Percentiles rank a stretch among this genome's conserved stretches.
Evolutionary conservation across 441 rosid species (phyloP).

Genomic region (Erodium trifolium): DNA sequence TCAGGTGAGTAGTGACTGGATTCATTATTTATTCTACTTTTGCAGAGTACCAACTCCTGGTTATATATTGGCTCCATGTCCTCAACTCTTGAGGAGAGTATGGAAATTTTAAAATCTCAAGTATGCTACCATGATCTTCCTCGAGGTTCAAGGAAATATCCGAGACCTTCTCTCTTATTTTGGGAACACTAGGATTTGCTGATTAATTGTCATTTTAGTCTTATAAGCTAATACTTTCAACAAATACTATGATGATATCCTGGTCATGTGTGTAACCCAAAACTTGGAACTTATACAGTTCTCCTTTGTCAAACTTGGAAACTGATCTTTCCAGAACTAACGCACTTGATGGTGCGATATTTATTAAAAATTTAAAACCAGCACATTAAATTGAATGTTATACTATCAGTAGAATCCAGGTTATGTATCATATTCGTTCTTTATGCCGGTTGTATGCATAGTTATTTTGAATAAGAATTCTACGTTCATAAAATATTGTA

Average conservation of each 20-base stretch:
- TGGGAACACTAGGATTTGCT: not conserved
- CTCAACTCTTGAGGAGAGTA: not conserved
- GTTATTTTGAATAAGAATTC: not conserved
- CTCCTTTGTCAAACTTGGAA: no score
- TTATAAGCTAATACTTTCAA: not conserved
- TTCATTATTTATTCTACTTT: constrained; percentile 1
- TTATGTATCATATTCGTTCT: not conserved
- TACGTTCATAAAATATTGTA: not conserved
- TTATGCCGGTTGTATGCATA: not conserved
- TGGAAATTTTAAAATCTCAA: not conserved
- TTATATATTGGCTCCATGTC: not conserved
- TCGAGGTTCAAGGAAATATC: not conserved
- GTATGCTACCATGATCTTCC: not conserved
- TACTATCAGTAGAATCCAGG: no score
- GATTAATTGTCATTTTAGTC: not conserved
- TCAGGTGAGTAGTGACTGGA: constrained; percentile 40
- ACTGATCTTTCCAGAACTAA: no score
- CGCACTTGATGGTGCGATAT: no score
- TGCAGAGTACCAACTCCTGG: not conserved
- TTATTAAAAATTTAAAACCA: no score
- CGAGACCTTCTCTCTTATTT: not conserved
- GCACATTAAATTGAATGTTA: no score
- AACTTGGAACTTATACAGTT: no score
- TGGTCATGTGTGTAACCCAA: no score
- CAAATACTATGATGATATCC: not conserved